Evolutionary conservation across 2,329 filamentous ascomycete genomes (phyloP), one percentile per base, ranked within the genome.

Genomic region (Nigrospora osmanthi): DNA sequence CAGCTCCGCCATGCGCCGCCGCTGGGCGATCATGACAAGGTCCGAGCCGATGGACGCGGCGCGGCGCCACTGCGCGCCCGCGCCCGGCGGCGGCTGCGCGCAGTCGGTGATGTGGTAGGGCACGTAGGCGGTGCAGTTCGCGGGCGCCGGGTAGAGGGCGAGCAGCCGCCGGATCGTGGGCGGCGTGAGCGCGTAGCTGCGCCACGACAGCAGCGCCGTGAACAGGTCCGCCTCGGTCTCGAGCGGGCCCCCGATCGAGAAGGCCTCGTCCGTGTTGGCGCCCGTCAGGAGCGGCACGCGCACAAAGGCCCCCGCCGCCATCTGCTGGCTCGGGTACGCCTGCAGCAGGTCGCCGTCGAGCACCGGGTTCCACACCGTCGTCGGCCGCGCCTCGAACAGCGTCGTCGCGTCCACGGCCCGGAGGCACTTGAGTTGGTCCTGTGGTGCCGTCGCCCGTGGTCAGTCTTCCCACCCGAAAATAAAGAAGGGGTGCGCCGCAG

Each of bases 181-280:
- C 3, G 71, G 65, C 2, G 69, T 70, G 12, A 75, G 58, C 0
- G 65, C 64, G 45, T 75, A 75, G 36, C 63, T 65, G 13, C 70
- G 60, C 66, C 71, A 74, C n/a, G 51, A 52, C 44, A 67, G 54
- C 17, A 70, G 58, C 13, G 58, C 58, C 40, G 65, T 54, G 51
- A 71, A 68, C 4, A 75, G 60, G 17, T 71, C 69, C 5, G 63
- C 49, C 17, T 67, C 66, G 4, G 66, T 72, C 43, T 74, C 57
- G 6, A 62, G 53, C 2, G 53, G 57, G n/a, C 58, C 59, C 0
- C 61, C 56, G n/a, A 70, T 61, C 6, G 61, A 66, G 48, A 72
- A 71, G 31, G 58, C 59, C 35, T 76, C 73, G 50, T 76, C 72
- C 4, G 65, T 70, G 49, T 75, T 76, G 41, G 70, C 65, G 3